These are phyloP conservation scores for Penicillium subrubescens DNA, from an alignment of 495 filamentous ascomycete species.

Conservation along the genomic window DNA sequence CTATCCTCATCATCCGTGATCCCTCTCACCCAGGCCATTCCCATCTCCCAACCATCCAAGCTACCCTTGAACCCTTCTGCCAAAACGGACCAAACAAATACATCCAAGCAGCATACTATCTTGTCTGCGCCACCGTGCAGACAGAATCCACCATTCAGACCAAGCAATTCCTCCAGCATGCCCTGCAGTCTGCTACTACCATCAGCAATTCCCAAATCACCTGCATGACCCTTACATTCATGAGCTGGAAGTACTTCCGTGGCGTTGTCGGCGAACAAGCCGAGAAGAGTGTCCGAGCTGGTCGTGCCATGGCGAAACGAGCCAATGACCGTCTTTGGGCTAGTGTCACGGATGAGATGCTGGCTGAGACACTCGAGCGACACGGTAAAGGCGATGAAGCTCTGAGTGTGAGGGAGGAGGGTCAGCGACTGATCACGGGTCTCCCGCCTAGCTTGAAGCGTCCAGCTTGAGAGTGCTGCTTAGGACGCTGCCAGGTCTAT, in stretches of 20 bases:
- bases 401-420: constrained; percentile 43
- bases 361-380: constrained; percentile 71
- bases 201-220: constrained; percentile 70
- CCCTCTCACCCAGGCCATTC: constrained; percentile 53
- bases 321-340: constrained; percentile 80
- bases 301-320: constrained; percentile 70
- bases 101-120: constrained; percentile 74
- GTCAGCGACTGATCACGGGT: constrained; percentile 43
- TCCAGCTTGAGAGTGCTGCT: constrained; percentile 18
- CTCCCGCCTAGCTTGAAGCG: constrained; percentile 48
- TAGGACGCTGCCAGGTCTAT: background rate
- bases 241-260: constrained; percentile 83
- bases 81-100: constrained; percentile 67
- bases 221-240: constrained; percentile 79
- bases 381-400: constrained; percentile 71
- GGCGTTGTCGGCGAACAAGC: constrained; percentile 88
- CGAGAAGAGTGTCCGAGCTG: constrained; percentile 81
- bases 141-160: constrained; percentile 66
- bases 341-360: constrained; percentile 79
- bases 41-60: constrained; percentile 55
- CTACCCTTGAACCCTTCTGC: constrained; percentile 68
- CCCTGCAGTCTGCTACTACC: constrained; percentile 57
- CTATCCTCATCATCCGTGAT: constrained; percentile 77
- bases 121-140: constrained; percentile 70
- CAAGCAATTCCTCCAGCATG: constrained; percentile 74